Conservation (phyloP, 2,329 filamentous ascomycete species). For the Scopulariopsis brevicaulis region DNA sequence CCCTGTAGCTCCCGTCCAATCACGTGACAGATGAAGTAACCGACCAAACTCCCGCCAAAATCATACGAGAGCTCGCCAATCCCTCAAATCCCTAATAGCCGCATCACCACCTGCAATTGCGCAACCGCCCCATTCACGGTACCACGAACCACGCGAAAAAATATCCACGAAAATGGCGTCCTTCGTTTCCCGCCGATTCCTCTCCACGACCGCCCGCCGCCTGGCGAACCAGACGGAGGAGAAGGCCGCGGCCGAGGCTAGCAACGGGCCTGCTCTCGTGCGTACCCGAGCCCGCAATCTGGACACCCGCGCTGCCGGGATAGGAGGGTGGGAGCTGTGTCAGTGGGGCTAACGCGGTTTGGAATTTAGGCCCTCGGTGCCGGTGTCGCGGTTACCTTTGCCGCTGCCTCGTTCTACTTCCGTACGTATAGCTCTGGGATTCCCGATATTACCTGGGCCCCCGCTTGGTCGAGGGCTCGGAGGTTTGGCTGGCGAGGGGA, state of each 20-base stretch:
- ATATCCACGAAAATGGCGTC: slow-evolving; percentile 37
- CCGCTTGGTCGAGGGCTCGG: too few species aligned
- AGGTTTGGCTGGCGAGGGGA: background rate
- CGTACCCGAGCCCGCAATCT: slow-evolving; percentile 14
- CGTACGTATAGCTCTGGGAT: slow-evolving; percentile 36
- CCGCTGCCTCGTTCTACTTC: slow-evolving; percentile 83
- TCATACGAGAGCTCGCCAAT: slow-evolving; percentile 5
- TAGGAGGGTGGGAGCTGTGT: background rate
- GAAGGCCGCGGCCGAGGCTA: background rate
- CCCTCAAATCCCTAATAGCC: slow-evolving; percentile 6
- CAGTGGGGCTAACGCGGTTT: slow-evolving; percentile 5
- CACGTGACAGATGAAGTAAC: background rate
- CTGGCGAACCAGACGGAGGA: slow-evolving; percentile 23
- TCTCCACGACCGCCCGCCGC: slow-evolving; percentile 42
- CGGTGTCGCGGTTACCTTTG: slow-evolving; percentile 82
- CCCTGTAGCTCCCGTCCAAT: background rate
- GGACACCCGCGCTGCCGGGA: background rate
- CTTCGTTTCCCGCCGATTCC: slow-evolving; percentile 41
- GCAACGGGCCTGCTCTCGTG: slow-evolving; percentile 11
- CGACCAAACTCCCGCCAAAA: background rate
- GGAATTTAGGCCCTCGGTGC: slow-evolving; percentile 66
- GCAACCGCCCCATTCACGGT: slow-evolving; percentile 10
- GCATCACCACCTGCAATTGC: background rate
- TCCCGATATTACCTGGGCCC: background rate
- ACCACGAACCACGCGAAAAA: slow-evolving; percentile 8